Percentiles rank a stretch among this genome's conserved stretches.
phyloP scores from a whole-genome alignment of 148 eudicot genomes.

The Pouteria glomerata region DNA sequence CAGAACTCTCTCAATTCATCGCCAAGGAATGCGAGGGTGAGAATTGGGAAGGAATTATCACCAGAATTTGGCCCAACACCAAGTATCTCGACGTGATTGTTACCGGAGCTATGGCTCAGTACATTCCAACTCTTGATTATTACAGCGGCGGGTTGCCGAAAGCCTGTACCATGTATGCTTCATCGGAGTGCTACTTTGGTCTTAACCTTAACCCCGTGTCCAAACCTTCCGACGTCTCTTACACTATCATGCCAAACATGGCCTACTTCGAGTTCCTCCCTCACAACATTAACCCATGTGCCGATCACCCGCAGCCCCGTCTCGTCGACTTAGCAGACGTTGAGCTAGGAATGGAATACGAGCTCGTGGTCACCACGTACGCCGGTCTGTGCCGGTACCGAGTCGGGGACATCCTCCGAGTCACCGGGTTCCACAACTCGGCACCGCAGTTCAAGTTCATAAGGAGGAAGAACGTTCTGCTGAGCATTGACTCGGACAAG shows the following conservation, averaged over 20 bases:
- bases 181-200: slow-evolving; percentile 73
- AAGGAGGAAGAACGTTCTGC: slow-evolving; percentile 59
- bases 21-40: slow-evolving; percentile 39
- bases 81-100: slow-evolving; percentile 69
- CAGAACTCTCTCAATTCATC: slow-evolving; percentile 44
- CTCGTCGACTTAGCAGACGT: slow-evolving; percentile 56
- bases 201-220: slow-evolving; percentile 60
- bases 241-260: slow-evolving; percentile 85
- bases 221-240: slow-evolving; percentile 60
- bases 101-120: slow-evolving; percentile 73
- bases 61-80: slow-evolving; percentile 72
- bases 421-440: slow-evolving; percentile 62
- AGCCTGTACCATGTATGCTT: slow-evolving; percentile 62
- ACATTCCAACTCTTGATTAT: slow-evolving; percentile 62
- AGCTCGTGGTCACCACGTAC: slow-evolving; percentile 68
- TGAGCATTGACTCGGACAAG: slow-evolving; percentile 59
- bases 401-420: slow-evolving; percentile 71
- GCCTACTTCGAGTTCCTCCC: slow-evolving; percentile 83
- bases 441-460: slow-evolving; percentile 77
- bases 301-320: slow-evolving; percentile 22
- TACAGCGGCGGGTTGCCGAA: slow-evolving; percentile 69
- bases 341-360: slow-evolving; percentile 64
- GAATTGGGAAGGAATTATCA: slow-evolving; percentile 75
- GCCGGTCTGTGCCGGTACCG: slow-evolving; percentile 69
- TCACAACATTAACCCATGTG: slow-evolving; percentile 26